Conservation (phyloP, 1,284 basidiomycete species). For the Cryptococcus jaspeensis region DNA sequence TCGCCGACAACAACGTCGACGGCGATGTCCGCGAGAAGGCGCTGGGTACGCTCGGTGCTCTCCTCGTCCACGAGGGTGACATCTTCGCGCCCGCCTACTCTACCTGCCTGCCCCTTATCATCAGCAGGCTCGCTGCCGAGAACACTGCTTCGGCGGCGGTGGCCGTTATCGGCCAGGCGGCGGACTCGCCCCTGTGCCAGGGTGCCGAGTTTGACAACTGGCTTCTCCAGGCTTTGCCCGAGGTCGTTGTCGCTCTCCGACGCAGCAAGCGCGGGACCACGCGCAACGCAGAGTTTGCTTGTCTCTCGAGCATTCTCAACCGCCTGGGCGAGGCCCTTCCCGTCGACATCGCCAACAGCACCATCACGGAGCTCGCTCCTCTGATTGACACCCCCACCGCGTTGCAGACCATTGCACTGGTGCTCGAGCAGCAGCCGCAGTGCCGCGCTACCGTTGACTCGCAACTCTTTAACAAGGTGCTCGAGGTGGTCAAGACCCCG, state of each 20-base stretch:
- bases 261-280: slow-evolving; percentile 78
- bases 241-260: slow-evolving; percentile 72
- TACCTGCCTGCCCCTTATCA: slow-evolving; percentile 63
- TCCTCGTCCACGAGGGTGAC: slow-evolving; percentile 83
- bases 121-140: slow-evolving; percentile 66
- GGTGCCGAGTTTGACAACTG: slow-evolving; percentile 61
- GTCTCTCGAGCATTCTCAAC: slow-evolving; percentile 59
- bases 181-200: slow-evolving; percentile 50
- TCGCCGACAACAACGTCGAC: slow-evolving; percentile 81
- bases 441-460: slow-evolving; percentile 71
- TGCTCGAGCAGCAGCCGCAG: slow-evolving; percentile 67
- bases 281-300: slow-evolving; percentile 70
- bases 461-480: slow-evolving; percentile 67
- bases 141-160: slow-evolving; percentile 55
- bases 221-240: slow-evolving; percentile 75
- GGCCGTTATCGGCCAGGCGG: slow-evolving; percentile 53
- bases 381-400: slow-evolving; percentile 78
- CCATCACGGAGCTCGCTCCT: slow-evolving; percentile 70
- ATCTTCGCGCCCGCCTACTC: slow-evolving; percentile 52
- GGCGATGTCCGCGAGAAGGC: slow-evolving; percentile 83
- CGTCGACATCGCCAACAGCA: slow-evolving; percentile 59
- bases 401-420: slow-evolving; percentile 65
- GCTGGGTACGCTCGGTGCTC: slow-evolving; percentile 76
- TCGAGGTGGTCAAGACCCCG: slow-evolving; percentile 71
- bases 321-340: slow-evolving; percentile 64